Conservation (phyloP, 305 asterid genomes). For the Fraxinus sp. region DNA sequence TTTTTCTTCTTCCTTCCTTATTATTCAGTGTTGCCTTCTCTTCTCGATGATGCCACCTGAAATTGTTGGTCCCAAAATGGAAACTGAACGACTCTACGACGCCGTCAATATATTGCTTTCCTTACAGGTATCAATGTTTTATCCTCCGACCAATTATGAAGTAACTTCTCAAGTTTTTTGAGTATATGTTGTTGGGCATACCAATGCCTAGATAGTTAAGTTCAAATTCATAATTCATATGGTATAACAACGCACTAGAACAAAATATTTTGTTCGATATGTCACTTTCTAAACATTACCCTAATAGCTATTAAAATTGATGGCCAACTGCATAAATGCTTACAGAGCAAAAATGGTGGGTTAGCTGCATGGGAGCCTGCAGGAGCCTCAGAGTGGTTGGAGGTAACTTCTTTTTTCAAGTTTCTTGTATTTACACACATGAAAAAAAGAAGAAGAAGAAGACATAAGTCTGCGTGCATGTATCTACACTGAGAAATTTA, state of each 20-base stretch:
- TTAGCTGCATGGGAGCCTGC: constrained; percentile 94
- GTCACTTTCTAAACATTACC: background rate
- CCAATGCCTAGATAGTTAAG: background rate
- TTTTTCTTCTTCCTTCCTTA: background rate
- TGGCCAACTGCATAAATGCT: constrained; percentile 11
- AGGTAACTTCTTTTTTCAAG: constrained; percentile 38
- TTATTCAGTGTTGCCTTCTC: constrained; percentile 72
- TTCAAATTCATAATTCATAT: background rate
- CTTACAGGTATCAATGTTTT: constrained; percentile 51
- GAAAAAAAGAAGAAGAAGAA: background rate
- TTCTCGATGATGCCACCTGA: constrained; percentile 76
- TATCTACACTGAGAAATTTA: background rate
- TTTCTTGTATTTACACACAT: too few species aligned
- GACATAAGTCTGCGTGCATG: background rate
- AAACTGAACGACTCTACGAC: constrained; percentile 54
- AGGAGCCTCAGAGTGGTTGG: constrained; percentile 76
- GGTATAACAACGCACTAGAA: background rate
- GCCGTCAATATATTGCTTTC: constrained; percentile 75
- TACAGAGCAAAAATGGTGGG: constrained; percentile 90
- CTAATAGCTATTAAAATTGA: background rate
- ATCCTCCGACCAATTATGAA: background rate
- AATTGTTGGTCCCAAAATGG: constrained; percentile 68
- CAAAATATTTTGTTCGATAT: background rate
- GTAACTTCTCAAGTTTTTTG: background rate
- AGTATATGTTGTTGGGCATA: background rate